Evolutionary conservation across 1,139 yeast species (phyloP).

Genomic region (Scheffersomyces stambukii): DNA sequence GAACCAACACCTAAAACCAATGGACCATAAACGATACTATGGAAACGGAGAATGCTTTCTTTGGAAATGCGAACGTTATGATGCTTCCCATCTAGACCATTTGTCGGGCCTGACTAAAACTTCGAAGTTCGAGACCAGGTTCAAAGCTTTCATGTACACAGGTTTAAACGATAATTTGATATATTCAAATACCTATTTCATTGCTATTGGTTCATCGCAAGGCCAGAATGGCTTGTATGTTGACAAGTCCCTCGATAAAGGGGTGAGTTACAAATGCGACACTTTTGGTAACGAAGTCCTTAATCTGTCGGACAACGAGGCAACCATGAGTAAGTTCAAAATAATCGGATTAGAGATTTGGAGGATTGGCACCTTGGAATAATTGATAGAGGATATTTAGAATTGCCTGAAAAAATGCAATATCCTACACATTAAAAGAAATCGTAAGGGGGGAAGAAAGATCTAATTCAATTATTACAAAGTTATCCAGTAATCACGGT

Average conservation of each 20-base stretch:
- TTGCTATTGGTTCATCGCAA: constrained; percentile 84
- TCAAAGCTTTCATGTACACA: constrained; percentile 84
- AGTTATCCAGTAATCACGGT: no score
- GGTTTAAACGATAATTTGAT: constrained; percentile 84
- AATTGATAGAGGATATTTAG: no score
- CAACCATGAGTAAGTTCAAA: constrained; percentile 51
- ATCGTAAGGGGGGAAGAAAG: no score
- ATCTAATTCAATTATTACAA: no score
- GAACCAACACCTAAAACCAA: constrained; percentile 69
- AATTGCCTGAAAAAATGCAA: no score
- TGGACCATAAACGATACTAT: constrained; percentile 69
- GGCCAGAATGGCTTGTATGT: constrained; percentile 94
- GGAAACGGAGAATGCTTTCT: constrained; percentile 96
- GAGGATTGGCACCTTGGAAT: constrained; percentile 51
- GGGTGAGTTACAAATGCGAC: constrained; percentile 72
- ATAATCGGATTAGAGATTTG: constrained; percentile 82
- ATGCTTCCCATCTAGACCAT: constrained; percentile 15
- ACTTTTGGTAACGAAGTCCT: constrained; percentile 91
- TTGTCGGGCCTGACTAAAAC: constrained; percentile 3
- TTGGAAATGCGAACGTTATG: constrained; percentile 61
- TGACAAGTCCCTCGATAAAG: constrained; percentile 67
- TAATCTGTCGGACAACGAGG: constrained; percentile 32
- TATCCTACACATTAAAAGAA: no score
- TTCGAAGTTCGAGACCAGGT: constrained; percentile 24
- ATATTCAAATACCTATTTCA: constrained; percentile 71